A percentile compares a stretch with the other conserved stretches of the same genome.
phyloP scores from a whole-genome alignment of 345 rosid species.

The Clausena lansium region DNA sequence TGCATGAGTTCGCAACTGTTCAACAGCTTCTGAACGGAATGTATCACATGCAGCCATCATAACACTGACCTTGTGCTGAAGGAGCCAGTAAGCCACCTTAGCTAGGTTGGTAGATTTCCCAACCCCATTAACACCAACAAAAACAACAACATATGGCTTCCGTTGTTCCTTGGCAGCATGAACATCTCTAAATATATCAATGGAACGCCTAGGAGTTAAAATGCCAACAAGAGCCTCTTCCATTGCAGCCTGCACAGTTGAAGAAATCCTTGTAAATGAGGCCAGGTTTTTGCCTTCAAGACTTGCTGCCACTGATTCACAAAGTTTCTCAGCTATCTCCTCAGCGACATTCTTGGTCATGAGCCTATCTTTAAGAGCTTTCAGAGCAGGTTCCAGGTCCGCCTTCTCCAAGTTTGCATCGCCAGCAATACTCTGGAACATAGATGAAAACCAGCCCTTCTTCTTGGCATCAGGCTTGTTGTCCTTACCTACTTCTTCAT shows the following conservation, averaged over 20 bases:
- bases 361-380: conserved; percentile 93
- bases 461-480: conserved; percentile 73
- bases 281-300: conserved; percentile 96
- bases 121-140: conserved; percentile 98
- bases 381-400: conserved; percentile 91
- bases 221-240: conserved; percentile 96
- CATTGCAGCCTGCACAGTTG: conserved; percentile 98
- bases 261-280: conserved; percentile 95
- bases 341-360: conserved; percentile 99
- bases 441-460: conserved; percentile 95
- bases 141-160: conserved; percentile 92
- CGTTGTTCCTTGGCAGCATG: conserved; percentile 89
- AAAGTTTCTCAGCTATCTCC: conserved; percentile 97
- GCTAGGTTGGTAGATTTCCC: conserved; percentile 98
- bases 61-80: conserved; percentile 81
- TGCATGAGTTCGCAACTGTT: conserved; percentile 95
- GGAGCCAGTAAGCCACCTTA: conserved; percentile 98
- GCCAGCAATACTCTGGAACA: conserved; percentile 99
- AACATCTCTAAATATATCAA: conserved; percentile 92
- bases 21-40: conserved; percentile 98
- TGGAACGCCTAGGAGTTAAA: conserved; percentile 94
- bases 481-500: conserved; percentile 55
- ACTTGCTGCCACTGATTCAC: conserved; percentile 95
- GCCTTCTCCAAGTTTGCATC: conserved; percentile 92
- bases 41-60: conserved; percentile 99